Evolutionary conservation across 2,329 filamentous ascomycete genomes (phyloP).

Genomic region (Alternaria arborescens): DNA sequence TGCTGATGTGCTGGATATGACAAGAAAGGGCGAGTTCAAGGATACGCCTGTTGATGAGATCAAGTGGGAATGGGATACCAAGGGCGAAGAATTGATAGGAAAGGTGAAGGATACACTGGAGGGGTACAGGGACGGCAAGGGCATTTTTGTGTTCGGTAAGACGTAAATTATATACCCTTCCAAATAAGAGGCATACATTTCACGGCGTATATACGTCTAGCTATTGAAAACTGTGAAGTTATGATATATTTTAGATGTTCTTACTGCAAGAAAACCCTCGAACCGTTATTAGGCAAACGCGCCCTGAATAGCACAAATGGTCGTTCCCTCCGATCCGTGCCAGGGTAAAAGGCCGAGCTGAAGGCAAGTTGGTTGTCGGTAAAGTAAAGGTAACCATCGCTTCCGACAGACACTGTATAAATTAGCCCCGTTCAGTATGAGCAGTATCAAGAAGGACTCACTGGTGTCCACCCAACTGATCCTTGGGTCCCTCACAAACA

Average conservation of each 20-base stretch:
- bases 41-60: slow-evolving; percentile 86
- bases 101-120: slow-evolving; percentile 84
- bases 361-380: slow-evolving; percentile 61
- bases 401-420: slow-evolving; percentile 47
- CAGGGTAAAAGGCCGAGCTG: slow-evolving; percentile 49
- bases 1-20: slow-evolving; percentile 81
- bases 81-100: slow-evolving; percentile 70
- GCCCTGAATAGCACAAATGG: slow-evolving; percentile 56
- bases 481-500: slow-evolving; percentile 58
- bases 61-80: slow-evolving; percentile 83
- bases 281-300: slow-evolving; percentile 54
- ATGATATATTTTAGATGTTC: not conserved
- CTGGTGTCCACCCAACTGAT: slow-evolving; percentile 62
- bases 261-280: slow-evolving; percentile 46
- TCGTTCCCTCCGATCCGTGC: slow-evolving; percentile 54
- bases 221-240: not conserved
- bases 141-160: slow-evolving; percentile 80
- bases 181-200: not conserved
- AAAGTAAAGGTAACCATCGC: slow-evolving; percentile 63
- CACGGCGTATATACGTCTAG: not conserved
- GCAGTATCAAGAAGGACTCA: slow-evolving; percentile 19
- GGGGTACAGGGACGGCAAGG: slow-evolving; percentile 88
- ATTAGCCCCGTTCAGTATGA: not conserved
- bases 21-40: slow-evolving; percentile 77
- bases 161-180: slow-evolving; percentile 28